A percentile compares a stretch with the other conserved stretches of the same genome.
Evolutionary conservation across 1,139 yeast species (phyloP).

Genomic region (Kluyveromyces sp.): DNA sequence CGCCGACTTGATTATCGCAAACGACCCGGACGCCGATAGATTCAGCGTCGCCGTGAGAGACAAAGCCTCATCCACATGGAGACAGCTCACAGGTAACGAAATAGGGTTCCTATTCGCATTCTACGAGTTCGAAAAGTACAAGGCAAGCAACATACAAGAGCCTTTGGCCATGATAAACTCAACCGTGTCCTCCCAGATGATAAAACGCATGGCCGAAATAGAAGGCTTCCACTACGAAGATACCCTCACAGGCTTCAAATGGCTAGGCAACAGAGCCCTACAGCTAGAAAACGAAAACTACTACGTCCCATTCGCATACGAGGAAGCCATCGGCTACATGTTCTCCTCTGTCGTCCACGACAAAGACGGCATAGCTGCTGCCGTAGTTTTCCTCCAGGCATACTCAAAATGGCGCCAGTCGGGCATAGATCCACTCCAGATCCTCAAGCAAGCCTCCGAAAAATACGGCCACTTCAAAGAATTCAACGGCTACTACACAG

Average conservation of each 20-base stretch:
- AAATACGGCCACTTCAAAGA: slow-evolving; percentile 77
- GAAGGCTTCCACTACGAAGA: slow-evolving; percentile 63
- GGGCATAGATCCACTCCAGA: slow-evolving; percentile 35
- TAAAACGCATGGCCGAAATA: slow-evolving; percentile 57
- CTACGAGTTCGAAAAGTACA: slow-evolving; percentile 40
- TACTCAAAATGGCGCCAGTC: slow-evolving; percentile 37
- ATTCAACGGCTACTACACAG: slow-evolving; percentile 76
- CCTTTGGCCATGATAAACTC: slow-evolving; percentile 65
- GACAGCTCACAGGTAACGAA: slow-evolving; percentile 85
- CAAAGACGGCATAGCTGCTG: slow-evolving; percentile 88
- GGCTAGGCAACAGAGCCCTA: slow-evolving; percentile 90
- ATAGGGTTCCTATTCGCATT: slow-evolving; percentile 79
- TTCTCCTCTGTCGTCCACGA: slow-evolving; percentile 70
- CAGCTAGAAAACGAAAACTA: slow-evolving; percentile 59
- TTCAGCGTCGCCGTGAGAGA: slow-evolving; percentile 61
- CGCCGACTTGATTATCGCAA: slow-evolving; percentile 62
- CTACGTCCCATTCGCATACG: slow-evolving; percentile 80
- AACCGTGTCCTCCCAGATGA: slow-evolving; percentile 83
- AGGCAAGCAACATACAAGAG: slow-evolving; percentile 10
- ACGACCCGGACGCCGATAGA: slow-evolving; percentile 96
- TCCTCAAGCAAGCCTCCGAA: slow-evolving; percentile 50
- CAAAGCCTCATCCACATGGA: slow-evolving; percentile 43
- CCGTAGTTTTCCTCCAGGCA: slow-evolving; percentile 70
- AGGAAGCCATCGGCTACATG: slow-evolving; percentile 96
- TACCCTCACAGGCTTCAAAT: slow-evolving; percentile 91